phyloP scores from a whole-genome alignment of 768 basidiomycete species.

The Leucosporidium creatinivorum region DNA sequence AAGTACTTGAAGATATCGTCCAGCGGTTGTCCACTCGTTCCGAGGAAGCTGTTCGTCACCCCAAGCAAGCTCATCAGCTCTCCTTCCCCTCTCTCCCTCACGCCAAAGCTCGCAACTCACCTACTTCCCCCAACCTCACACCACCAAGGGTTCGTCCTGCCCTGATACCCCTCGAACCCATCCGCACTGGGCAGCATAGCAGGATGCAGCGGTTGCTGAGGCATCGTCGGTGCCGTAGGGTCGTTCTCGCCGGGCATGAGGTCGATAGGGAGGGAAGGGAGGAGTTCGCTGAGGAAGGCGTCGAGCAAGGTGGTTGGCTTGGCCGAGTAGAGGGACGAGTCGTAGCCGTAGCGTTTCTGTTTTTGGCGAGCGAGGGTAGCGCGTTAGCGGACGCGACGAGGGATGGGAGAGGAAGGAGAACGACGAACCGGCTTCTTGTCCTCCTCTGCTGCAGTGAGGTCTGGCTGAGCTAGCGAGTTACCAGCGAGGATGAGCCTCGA shows the following conservation, averaged over 20 bases:
- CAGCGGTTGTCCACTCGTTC: constrained; percentile 85
- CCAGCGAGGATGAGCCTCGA: constrained; percentile 83
- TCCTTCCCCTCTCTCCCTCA: too few relatives aligned
- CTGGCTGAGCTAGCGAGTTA: constrained; percentile 63
- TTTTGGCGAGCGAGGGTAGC: background rate
- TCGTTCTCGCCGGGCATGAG: constrained; percentile 81
- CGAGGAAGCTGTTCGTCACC: constrained; percentile 55
- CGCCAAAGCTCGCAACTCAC: constrained; percentile 39
- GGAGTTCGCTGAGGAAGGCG: constrained; percentile 64
- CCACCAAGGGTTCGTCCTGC: constrained; percentile 86
- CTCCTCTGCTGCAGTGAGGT: constrained; percentile 41
- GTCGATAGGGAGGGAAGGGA: constrained; percentile 71
- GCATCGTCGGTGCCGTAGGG: constrained; percentile 79
- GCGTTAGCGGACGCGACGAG: background rate
- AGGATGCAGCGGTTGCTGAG: constrained; percentile 85
- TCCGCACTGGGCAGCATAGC: constrained; percentile 67
- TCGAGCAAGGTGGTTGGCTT: constrained; percentile 68
- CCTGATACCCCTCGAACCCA: constrained; percentile 54
- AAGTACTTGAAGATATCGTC: constrained; percentile 96
- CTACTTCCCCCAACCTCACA: constrained; percentile 55
- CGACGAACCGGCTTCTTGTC: constrained; percentile 16
- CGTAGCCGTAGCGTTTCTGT: constrained; percentile 62
- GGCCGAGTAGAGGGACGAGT: constrained; percentile 59
- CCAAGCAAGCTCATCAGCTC: background rate
- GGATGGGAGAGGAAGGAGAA: background rate